Evolutionary conservation across 2,329 filamentous ascomycete species (phyloP), one percentile per base, ranked within the genome.

Genomic region (Shiraia sp.): DNA sequence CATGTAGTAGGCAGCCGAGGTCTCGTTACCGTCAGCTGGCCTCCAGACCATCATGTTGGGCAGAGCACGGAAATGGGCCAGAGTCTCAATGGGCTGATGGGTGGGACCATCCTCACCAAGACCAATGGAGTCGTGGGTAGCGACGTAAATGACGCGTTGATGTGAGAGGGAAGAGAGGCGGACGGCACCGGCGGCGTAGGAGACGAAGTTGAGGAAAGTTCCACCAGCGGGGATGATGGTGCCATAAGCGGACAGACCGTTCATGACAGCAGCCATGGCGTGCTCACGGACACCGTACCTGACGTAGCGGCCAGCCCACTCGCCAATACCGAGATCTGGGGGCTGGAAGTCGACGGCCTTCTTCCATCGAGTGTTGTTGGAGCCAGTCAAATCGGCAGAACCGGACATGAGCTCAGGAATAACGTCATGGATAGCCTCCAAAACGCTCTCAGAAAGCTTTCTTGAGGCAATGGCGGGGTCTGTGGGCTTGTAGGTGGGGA

Each of bases 1-100:
- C 66, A 95, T 81, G 78, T 97, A 97, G 84, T 97, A 99, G 59
- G 93, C 92, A 66, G 90, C 92, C 69, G 88, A 95, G 63, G 88
- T 93, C 87, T 99, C 93, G 79, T 97, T 97, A 68, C 92, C 92
- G 68, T 97, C 93, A 64, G 93, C 92, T 59, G 93, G 93, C 70
- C 93, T 91, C 93, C 93, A 97, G 65, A 97, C 92, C 89, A 97
- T 96, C 81, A 87, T 88, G 86, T 99, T 99, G 69, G 93, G 93
- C 61, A 97, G 83, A 55, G 93, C 93, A 72, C 93, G 92, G 90
- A 97, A 97, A 78, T 97, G 93, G 47, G 91, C 87, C 53, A 97
- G 85, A 31, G 90, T 96, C 85, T 99, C 93, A 62, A 99, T 96
- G 72, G 93, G 93, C 82, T 99, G 93, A 79, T 99, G 93, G 43